A percentile compares a stretch with the other conserved stretches of the same genome.
These are phyloP conservation scores for Butyriboletus appendiculatus DNA, from an alignment of 1,284 basidiomycete genomes.

Conservation along the genomic window DNA sequence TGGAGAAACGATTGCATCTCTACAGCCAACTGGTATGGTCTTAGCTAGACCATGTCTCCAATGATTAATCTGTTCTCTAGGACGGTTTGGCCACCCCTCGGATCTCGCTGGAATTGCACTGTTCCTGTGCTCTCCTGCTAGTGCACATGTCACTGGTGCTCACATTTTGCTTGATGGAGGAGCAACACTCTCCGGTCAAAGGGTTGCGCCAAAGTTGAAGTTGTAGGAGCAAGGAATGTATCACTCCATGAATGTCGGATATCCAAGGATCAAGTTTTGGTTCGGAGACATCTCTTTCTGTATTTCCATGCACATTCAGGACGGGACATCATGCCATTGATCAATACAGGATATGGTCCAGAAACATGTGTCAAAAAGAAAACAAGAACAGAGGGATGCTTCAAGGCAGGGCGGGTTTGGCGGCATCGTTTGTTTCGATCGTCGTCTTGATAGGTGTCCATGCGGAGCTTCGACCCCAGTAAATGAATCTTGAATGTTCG, in stretches of 20 bases:
- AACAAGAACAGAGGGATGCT: neutral
- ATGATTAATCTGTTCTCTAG: slow-evolving; percentile 35
- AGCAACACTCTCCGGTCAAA: slow-evolving; percentile 21
- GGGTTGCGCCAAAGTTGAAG: slow-evolving; percentile 41
- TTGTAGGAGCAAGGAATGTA: slow-evolving; percentile 31
- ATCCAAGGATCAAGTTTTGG: neutral
- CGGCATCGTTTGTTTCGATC: slow-evolving; percentile 20
- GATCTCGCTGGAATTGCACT: slow-evolving; percentile 79
- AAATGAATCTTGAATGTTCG: slow-evolving; percentile 53
- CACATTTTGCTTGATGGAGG: slow-evolving; percentile 74
- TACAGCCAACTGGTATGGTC: slow-evolving; percentile 62
- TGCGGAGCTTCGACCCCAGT: slow-evolving; percentile 39
- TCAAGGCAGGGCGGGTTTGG: slow-evolving; percentile 12
- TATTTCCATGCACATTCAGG: neutral
- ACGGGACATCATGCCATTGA: neutral
- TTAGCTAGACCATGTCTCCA: neutral
- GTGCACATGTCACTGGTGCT: slow-evolving; percentile 73
- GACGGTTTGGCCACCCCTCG: slow-evolving; percentile 64
- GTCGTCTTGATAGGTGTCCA: slow-evolving; percentile 16
- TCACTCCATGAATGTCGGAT: neutral
- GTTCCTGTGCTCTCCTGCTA: slow-evolving; percentile 73
- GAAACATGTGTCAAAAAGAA: neutral
- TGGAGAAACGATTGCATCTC: slow-evolving; percentile 50
- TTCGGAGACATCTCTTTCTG: neutral
- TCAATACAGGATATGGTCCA: slow-evolving; percentile 4